A percentile compares a stretch with the other conserved stretches of the same genome.
phyloP scores from a whole-genome alignment of 805 yeast genomes.

The Blastobotrys parvus region DNA sequence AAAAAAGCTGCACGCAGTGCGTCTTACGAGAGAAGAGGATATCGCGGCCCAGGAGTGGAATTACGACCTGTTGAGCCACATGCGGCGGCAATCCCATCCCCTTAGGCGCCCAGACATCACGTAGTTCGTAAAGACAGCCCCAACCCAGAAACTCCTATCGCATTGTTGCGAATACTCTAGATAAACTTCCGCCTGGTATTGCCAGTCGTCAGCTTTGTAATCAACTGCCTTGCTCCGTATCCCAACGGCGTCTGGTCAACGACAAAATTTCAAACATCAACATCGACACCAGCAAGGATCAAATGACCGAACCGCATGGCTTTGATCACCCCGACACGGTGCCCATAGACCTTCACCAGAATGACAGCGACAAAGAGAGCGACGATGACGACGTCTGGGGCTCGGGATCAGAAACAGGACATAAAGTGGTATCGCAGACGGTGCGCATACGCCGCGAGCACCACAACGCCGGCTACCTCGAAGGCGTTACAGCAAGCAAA shows the following conservation, averaged over 20 bases:
- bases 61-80: no score
- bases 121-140: no score
- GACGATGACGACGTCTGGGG: constrained; percentile 8
- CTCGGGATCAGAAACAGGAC: not conserved
- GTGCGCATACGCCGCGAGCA: constrained; percentile 42
- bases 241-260: constrained; percentile 6
- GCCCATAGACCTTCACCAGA: not conserved
- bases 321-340: not conserved
- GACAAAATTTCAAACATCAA: not conserved
- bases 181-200: constrained; percentile 6
- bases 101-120: no score
- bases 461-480: constrained; percentile 72
- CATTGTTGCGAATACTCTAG: no score
- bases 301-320: not conserved
- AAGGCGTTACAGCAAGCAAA: constrained; percentile 63
- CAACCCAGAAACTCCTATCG: no score
- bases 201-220: no score
- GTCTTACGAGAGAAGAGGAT: no score
- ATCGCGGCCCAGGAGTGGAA: not conserved
- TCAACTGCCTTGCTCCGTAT: no score
- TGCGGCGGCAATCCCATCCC: no score
- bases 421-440: constrained; percentile 4
- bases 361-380: not conserved
- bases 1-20: no score
- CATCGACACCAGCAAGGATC: not conserved